These are phyloP conservation scores for Phytophthora meadii DNA, from an alignment of 352 stramenopile species.

Conservation along the genomic window DNA sequence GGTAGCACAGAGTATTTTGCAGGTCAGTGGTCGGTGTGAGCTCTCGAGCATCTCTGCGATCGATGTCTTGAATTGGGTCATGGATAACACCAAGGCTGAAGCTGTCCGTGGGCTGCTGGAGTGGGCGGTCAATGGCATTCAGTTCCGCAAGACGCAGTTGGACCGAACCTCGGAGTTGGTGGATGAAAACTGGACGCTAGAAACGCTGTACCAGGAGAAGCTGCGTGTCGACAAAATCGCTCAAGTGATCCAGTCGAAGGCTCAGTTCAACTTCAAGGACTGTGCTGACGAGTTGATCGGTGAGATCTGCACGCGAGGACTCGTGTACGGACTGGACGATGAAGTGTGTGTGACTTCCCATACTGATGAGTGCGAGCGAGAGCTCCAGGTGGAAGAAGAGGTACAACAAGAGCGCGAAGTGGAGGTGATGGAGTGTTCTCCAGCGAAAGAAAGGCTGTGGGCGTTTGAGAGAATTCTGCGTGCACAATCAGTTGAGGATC, in stretches of 20 bases:
- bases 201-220: constrained; percentile 42
- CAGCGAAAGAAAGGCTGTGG: constrained; percentile 28
- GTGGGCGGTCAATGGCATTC: constrained; percentile 82
- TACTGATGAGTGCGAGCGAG: constrained; percentile 61
- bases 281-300: constrained; percentile 6
- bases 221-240: constrained; percentile 39
- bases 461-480: constrained; percentile 21
- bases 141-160: constrained; percentile 54
- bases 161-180: constrained; percentile 39
- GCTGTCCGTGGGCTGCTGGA: constrained; percentile 69
- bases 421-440: constrained; percentile 2
- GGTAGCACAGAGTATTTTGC: constrained; percentile 58
- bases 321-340: constrained; percentile 47
- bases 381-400: constrained; percentile 65
- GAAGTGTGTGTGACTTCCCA: constrained; percentile 49
- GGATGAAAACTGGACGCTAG: constrained; percentile 57
- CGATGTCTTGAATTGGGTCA: constrained; percentile 87
- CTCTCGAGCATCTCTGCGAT: constrained; percentile 25
- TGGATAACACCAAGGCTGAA: constrained; percentile 84
- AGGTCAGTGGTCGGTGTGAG: constrained; percentile 12
- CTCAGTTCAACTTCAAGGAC: constrained; percentile 1
- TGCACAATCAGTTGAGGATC: constrained; percentile 19
- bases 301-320: constrained; percentile 24
- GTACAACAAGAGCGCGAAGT: constrained; percentile 43
- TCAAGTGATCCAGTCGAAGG: constrained; percentile 42